Base-by-base conservation (phyloP, 148 eudicot genomes). In the Beta vulgaris region DNA sequence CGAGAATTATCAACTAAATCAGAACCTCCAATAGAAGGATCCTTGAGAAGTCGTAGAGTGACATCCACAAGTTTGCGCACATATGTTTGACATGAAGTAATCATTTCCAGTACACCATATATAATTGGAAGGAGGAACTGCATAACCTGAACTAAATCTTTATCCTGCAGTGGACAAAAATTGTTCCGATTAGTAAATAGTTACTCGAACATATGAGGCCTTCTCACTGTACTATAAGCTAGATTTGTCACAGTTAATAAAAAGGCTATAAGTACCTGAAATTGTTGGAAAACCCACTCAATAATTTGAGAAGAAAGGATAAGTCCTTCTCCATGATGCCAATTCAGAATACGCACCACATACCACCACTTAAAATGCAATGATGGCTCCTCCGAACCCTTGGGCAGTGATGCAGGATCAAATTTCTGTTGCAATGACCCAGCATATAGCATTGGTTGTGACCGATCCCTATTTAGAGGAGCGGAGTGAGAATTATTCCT, bases 341-440 rank as follows among this genome's bases (percentile, higher is more conserved):
- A 96, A 46, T 91, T 93, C 74, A 96, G 78, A 69, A 96, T 85
- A 63, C 94, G 92, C 73, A 96, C 97, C 67, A 96, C 86, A 82
- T 96, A 96, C 89, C 94, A 89, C 99, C 98, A 96, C 86, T 96
- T 96, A 68, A 87, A 86, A 84, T 96, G 86, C 80, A 96, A 79
- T n/a, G 98, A 85, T 53, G 98, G 97, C 81, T 89, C 99, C 69
- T 87, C 97, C 71, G 76, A 81, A 79, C 88, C 96, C 63, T 71
- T 10, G 29, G 73, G 32, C 25, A 85, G 12, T 69, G 88, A 80
- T 16, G 79, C 54, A 8, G 72, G 39, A 75, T 86, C 86, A 74
- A 71, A 73, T 70, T 86, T 95, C 70, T 76, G 87, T 51, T 84
- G 92, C 73, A 80, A 53, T 34, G 93, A 79, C 35, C 91, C 91